A percentile compares a stretch with the other conserved stretches of the same genome.
phyloP scores from a whole-genome alignment of 225 moss, liverwort and hornwort genomes.

The Straminergon stramineum region DNA sequence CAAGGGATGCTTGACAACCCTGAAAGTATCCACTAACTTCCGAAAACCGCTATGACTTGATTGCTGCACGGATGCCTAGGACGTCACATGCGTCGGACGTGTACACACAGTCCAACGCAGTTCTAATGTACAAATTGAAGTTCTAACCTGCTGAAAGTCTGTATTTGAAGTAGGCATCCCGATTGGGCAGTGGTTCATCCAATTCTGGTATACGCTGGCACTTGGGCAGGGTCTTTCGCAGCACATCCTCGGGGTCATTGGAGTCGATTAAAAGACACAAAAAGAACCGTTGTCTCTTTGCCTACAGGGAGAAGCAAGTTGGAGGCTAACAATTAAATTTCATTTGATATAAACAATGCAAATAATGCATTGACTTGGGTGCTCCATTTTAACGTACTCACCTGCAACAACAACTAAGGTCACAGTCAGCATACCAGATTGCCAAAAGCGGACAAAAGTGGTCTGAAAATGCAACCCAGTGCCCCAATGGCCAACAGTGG shows the following conservation, averaged over 20 bases:
- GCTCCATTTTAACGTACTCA: conserved; percentile 11
- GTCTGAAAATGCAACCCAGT: background rate
- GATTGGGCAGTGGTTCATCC: conserved; percentile 32
- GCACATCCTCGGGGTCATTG: background rate
- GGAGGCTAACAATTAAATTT: background rate
- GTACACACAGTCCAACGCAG: background rate
- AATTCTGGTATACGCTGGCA: conserved; percentile 19
- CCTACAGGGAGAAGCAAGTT: background rate
- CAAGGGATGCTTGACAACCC: conserved; percentile 8
- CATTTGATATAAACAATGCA: background rate
- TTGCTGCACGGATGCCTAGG: background rate
- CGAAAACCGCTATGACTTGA: background rate
- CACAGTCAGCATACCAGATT: background rate
- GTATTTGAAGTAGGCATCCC: conserved; percentile 25
- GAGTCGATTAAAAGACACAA: background rate
- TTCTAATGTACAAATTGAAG: conserved; percentile 19
- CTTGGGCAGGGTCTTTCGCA: background rate
- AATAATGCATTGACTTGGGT: background rate
- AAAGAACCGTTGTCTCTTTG: background rate
- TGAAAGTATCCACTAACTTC: conserved; percentile 1
- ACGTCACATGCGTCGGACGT: background rate
- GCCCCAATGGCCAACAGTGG: background rate
- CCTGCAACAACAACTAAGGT: conserved; percentile 6
- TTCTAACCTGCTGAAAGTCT: conserved; percentile 3
- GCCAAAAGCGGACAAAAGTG: background rate